Conservation (phyloP, 148 eudicot species). For the Persicaria maculosa region DNA sequence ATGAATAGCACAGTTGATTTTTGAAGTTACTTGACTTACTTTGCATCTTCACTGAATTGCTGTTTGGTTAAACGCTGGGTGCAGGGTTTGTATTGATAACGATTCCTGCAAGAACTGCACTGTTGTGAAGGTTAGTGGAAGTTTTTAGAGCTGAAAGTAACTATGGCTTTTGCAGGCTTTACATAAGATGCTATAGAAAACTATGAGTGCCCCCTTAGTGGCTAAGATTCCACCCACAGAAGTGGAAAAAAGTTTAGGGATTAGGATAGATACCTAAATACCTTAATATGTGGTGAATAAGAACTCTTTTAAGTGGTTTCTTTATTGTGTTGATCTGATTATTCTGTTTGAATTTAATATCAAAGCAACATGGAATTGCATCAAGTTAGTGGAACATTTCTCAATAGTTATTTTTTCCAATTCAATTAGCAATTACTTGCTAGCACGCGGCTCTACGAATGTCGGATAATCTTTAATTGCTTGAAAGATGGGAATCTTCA, state of each 20-base stretch:
- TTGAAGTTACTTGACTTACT: neutral
- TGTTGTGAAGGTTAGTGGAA: conserved; percentile 64
- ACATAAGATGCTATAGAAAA: neutral
- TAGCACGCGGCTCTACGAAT: neutral
- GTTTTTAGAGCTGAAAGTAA: neutral
- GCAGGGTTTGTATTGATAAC: conserved; percentile 80
- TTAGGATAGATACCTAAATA: neutral
- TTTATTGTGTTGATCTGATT: neutral
- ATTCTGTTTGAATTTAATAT: conserved; percentile 4
- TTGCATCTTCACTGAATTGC: neutral
- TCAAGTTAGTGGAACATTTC: neutral
- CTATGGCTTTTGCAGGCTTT: neutral
- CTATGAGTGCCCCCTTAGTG: neutral
- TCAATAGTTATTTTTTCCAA: neutral
- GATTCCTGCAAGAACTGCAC: conserved; percentile 59
- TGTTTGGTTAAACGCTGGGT: conserved; percentile 1
- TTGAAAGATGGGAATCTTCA: neutral
- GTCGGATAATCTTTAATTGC: neutral
- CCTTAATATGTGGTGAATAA: no score
- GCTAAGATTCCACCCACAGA: conserved; percentile 1
- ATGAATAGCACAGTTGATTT: neutral
- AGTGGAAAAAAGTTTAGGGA: neutral
- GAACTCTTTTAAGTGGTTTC: neutral
- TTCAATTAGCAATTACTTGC: neutral
- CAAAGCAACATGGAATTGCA: neutral